Conservation (phyloP, 208 protist species). For the Acanthamoeba castellanii region DNA sequence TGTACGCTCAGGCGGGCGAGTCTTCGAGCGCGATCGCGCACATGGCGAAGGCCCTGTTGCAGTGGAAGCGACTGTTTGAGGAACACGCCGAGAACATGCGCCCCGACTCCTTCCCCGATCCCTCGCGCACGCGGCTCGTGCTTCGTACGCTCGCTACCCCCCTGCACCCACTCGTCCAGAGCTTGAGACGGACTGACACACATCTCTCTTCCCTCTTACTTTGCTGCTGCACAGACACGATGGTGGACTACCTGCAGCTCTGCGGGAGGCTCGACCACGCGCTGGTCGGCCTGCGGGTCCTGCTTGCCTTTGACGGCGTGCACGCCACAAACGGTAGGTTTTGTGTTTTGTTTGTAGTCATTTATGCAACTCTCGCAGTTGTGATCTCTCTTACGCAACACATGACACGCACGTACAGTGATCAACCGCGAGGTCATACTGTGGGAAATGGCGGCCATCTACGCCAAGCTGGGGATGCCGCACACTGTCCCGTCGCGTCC, state of each 20-base stretch:
- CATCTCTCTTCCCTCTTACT: neutral
- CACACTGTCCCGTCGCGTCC: slow-evolving; percentile 3
- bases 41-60: neutral
- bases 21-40: neutral
- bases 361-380: neutral
- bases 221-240: neutral
- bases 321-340: neutral
- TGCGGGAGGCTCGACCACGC: slow-evolving; percentile 25
- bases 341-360: no score
- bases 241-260: slow-evolving; percentile 39
- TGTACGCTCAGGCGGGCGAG: slow-evolving; percentile 4
- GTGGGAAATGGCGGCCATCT: slow-evolving; percentile 56
- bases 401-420: neutral
- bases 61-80: slow-evolving; percentile 17
- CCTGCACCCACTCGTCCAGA: neutral
- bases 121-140: slow-evolving; percentile 2
- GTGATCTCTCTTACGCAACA: neutral
- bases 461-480: slow-evolving; percentile 20
- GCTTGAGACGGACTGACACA: neutral
- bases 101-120: neutral
- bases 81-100: neutral
- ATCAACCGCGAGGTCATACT: slow-evolving; percentile 32
- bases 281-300: neutral
- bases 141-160: neutral
- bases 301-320: slow-evolving; percentile 37